These are phyloP conservation scores for Xylaria nigripes DNA, from an alignment of 495 filamentous ascomycete genomes.

Conservation along the genomic window DNA sequence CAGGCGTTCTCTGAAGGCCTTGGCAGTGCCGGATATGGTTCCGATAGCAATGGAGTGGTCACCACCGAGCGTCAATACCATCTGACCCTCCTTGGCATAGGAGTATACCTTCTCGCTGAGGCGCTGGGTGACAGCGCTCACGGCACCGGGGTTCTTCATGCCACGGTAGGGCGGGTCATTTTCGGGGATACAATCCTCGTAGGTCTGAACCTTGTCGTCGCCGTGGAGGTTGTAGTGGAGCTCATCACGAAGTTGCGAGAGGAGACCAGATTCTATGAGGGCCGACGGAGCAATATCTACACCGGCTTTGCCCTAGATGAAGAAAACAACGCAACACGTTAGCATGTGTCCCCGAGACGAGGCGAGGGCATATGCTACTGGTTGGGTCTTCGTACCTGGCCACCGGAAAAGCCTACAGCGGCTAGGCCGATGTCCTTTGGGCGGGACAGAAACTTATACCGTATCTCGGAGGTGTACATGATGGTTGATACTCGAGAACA, in stretches of 20 bases:
- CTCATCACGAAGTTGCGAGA: constrained; percentile 73
- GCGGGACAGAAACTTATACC: constrained; percentile 72
- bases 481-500: no score
- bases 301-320: constrained; percentile 68
- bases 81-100: constrained; percentile 74
- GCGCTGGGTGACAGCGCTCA: constrained; percentile 75
- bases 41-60: constrained; percentile 97
- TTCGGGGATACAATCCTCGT: constrained; percentile 64
- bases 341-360: constrained; percentile 1
- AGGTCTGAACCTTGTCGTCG: constrained; percentile 76
- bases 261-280: constrained; percentile 80
- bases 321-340: constrained; percentile 11
- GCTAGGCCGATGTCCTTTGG: constrained; percentile 79
- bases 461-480: constrained; percentile 58
- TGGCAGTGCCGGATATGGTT: constrained; percentile 73
- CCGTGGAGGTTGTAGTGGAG: constrained; percentile 82
- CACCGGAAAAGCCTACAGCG: constrained; percentile 94
- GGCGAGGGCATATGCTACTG: not conserved
- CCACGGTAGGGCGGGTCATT: constrained; percentile 68
- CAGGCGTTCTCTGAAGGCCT: constrained; percentile 75
- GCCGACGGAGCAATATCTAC: constrained; percentile 90
- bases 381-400: constrained; percentile 59
- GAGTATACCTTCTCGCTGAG: constrained; percentile 80
- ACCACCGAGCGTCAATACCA: constrained; percentile 88
- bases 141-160: constrained; percentile 89